Evolutionary conservation across 306 rosid genomes (phyloP).

Genomic region (Geum urbanum): DNA sequence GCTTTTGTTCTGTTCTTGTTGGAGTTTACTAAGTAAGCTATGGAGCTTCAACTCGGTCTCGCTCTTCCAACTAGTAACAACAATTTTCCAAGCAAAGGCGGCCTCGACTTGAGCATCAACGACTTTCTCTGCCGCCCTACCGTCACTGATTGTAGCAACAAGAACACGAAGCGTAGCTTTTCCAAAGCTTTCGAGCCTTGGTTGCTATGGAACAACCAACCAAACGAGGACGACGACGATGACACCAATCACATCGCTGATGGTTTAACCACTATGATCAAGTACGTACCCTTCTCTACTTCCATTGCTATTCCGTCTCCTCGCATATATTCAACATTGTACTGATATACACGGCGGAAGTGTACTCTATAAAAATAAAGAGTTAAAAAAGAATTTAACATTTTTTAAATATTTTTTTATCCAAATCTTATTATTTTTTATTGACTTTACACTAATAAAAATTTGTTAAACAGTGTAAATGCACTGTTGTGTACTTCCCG

Average conservation of each 20-base stretch:
- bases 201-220: slow-evolving; percentile 47
- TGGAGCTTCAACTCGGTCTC: slow-evolving; percentile 84
- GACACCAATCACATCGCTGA: slow-evolving; percentile 16
- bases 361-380: no score
- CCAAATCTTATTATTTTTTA: no score
- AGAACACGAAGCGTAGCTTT: slow-evolving; percentile 38
- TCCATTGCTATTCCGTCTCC: not conserved
- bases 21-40: not conserved
- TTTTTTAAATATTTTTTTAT: no score
- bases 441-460: no score
- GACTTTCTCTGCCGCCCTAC: not conserved
- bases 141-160: not conserved
- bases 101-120: slow-evolving; percentile 26
- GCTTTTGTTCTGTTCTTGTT: slow-evolving; percentile 17
- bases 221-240: slow-evolving; percentile 32
- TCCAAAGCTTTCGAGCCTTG: slow-evolving; percentile 41
- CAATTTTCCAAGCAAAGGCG: slow-evolving; percentile 14
- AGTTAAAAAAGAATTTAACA: no score
- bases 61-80: slow-evolving; percentile 36
- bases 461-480: no score
- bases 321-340: not conserved
- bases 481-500: no score
- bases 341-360: no score
- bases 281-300: slow-evolving; percentile 18
- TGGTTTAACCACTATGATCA: slow-evolving; percentile 4